Base-by-base conservation (phyloP, 345 rosid genomes). In the Hypericum androsaemum region DNA sequence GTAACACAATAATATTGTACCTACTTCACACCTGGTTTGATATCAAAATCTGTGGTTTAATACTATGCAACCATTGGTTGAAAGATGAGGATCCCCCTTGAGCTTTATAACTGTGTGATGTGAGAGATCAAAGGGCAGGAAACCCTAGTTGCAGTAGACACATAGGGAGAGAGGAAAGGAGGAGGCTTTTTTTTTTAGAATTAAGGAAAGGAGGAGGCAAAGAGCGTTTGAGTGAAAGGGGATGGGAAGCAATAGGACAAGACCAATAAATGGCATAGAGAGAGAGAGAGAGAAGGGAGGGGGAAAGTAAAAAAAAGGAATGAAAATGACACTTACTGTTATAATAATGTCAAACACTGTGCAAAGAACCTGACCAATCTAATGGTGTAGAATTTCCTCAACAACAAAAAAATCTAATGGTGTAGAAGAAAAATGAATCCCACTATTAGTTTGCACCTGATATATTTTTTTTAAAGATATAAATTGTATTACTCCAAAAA, bases 71-170 rank as follows among this genome's bases (percentile, higher is more conserved):
- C 36, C 50, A 40, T 43, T n/a, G n/a, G n/a, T n/a, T 45, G 50
- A 28, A 40, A 43, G 55, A 45, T 14, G 41, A 39, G 49, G 9
- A 8, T 17, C 44, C 37, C 37, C 39, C 28, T 22, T 41, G 45
- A 14, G 12, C 7, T 36, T 39, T 32, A 16, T 51, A 8, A 54
- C 4, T 1, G 32, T 22, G 4, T 22, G 59, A 39, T 56, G 58
- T 57, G 52, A 72, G 67, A 63, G 63, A 55, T 45, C 32, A 39
- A 41, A 35, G 59, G 43, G 46, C 11, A 0, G 11, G 51, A 69
- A 69, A 63, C 74, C 77, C 74, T 65, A 69, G 63, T 41, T 59
- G 73, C 60, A 61, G 68, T 61, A 56, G 44, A 41, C 56, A 52
- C 50, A 56, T 60, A 65, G 52, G 39, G 35, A 40, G 22, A 49